Evolutionary conservation across 2,329 filamentous ascomycete species (phyloP).

Genomic region (Ascochyta rabiei): DNA sequence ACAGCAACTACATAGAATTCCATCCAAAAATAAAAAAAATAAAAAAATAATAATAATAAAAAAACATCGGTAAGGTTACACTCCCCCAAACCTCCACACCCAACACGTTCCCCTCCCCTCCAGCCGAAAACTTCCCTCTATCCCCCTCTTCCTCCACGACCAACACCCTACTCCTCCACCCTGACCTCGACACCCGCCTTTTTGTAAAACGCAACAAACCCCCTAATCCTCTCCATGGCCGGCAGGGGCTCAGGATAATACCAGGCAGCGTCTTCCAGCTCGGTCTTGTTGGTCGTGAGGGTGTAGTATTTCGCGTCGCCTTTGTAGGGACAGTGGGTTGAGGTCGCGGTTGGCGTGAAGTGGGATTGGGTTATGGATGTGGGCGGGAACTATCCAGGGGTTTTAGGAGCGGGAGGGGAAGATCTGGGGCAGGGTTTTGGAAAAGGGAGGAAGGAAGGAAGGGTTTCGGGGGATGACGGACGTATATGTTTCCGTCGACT

Average conservation of each 20-base stretch:
- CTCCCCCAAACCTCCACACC: too few species aligned
- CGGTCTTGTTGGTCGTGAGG: slow-evolving; percentile 56
- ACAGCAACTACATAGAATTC: too few species aligned
- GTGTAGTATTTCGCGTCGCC: slow-evolving; percentile 64
- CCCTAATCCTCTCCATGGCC: slow-evolving; percentile 58
- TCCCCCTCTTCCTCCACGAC: too few species aligned
- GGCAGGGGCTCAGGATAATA: slow-evolving; percentile 61
- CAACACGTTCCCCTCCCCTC: not conserved
- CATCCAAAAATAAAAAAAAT: too few species aligned
- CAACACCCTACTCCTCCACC: slow-evolving; percentile 15
- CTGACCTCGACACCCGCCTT: slow-evolving; percentile 22
- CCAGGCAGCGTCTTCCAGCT: slow-evolving; percentile 63
- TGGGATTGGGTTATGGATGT: slow-evolving; percentile 52
- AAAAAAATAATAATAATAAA: too few species aligned
- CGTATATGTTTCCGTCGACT: slow-evolving; percentile 66
- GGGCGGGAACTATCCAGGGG: slow-evolving; percentile 40
- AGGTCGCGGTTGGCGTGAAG: slow-evolving; percentile 54
- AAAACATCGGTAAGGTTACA: too few species aligned
- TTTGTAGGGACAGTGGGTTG: slow-evolving; percentile 63
- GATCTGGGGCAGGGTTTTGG: too few species aligned
- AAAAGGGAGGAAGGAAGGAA: too few species aligned
- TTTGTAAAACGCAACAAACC: slow-evolving; percentile 65
- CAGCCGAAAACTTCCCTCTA: too few species aligned
- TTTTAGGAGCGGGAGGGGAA: slow-evolving; percentile 3
- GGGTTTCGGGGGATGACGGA: slow-evolving; percentile 21